Evolutionary conservation across 192 early-diverging fungal species (phyloP).

Genomic region (Coemansia sp.): DNA sequence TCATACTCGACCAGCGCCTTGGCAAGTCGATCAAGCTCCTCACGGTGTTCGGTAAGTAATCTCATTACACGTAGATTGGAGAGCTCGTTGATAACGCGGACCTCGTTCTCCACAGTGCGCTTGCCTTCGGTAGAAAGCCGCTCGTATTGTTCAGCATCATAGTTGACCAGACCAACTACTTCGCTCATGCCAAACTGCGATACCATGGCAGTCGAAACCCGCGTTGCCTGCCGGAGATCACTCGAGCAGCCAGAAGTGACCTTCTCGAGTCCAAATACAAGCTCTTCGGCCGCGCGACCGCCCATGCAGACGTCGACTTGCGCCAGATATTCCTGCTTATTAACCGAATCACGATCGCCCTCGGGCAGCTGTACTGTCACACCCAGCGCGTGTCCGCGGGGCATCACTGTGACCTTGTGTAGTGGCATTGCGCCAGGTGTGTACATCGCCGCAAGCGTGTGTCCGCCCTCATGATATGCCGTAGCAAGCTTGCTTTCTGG

Average conservation of each 20-base stretch:
- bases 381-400: constrained; percentile 77
- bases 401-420: constrained; percentile 99
- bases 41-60: constrained; percentile 72
- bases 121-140: constrained; percentile 73
- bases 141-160: constrained; percentile 72
- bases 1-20: constrained; percentile 93
- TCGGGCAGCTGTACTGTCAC: constrained; percentile 93
- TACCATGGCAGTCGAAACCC: constrained; percentile 90
- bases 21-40: constrained; percentile 89
- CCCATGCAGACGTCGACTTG: constrained; percentile 97
- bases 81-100: constrained; percentile 70
- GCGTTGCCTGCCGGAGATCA: constrained; percentile 89
- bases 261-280: constrained; percentile 91
- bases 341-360: constrained; percentile 77
- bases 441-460: constrained; percentile 91
- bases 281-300: constrained; percentile 95
- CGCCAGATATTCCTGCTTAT: constrained; percentile 81
- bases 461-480: constrained; percentile 98
- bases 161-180: constrained; percentile 81
- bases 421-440: constrained; percentile 94
- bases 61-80: constrained; percentile 69
- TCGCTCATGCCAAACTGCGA: constrained; percentile 93
- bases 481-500: constrained; percentile 84
- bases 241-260: constrained; percentile 92
- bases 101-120: constrained; percentile 81